A percentile compares a stretch with the other conserved stretches of the same genome.
Conservation (phyloP, 1,284 basidiomycete species). For the Wolfiporia cocos region DNA sequence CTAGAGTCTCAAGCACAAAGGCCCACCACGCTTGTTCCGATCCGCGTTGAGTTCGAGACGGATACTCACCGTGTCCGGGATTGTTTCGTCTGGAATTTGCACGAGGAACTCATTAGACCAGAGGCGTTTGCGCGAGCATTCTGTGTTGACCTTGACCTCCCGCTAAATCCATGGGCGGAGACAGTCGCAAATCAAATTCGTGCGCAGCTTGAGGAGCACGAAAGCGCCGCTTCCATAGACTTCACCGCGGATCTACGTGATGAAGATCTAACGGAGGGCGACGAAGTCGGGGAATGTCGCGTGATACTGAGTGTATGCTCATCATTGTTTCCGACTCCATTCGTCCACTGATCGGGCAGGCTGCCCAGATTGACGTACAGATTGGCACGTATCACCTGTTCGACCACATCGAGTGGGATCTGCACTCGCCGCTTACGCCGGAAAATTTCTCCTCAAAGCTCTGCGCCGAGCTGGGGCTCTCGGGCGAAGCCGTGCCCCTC, state of each 20-base stretch:
- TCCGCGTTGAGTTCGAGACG: conserved; percentile 93
- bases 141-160: conserved; percentile 84
- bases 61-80: conserved; percentile 90
- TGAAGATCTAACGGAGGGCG: conserved; percentile 34
- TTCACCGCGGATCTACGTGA: conserved; percentile 30
- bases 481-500: conserved; percentile 83
- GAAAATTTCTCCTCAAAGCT: conserved; percentile 84
- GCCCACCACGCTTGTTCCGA: conserved; percentile 77
- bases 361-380: conserved; percentile 89
- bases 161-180: conserved; percentile 59
- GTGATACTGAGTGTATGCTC: conserved; percentile 80
- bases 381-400: conserved; percentile 86
- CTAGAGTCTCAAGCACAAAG: conserved; percentile 59
- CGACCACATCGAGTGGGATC: conserved; percentile 98
- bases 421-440: conserved; percentile 88
- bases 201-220: conserved; percentile 86
- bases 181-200: conserved; percentile 84
- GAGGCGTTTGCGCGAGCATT: conserved; percentile 82
- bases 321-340: neutral
- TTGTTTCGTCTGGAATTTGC: conserved; percentile 95
- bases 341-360: too few relatives aligned
- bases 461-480: conserved; percentile 82
- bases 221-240: conserved; percentile 69
- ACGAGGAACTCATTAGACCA: conserved; percentile 78
- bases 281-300: conserved; percentile 77